phyloP scores from a whole-genome alignment of 169 alveolate species.

The Perkinsus olseni region DNA sequence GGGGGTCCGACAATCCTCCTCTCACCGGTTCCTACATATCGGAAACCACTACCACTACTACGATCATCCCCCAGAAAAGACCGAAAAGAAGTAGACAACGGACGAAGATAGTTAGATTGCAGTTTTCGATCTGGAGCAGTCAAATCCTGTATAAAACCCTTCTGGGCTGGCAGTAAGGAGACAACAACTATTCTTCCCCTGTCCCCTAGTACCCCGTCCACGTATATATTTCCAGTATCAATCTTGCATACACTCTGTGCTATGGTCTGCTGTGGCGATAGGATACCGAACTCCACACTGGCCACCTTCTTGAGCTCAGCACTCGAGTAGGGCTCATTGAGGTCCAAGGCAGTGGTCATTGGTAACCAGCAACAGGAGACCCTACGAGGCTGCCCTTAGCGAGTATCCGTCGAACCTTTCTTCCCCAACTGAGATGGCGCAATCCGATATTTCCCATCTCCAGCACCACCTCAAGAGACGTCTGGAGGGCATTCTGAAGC shows the following conservation, averaged over 20 bases:
- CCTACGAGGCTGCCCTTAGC: neutral
- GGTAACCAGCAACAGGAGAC: neutral
- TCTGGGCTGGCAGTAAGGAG: no score
- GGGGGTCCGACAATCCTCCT: conserved; percentile 78
- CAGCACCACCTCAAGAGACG: no score
- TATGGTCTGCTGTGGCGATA: conserved; percentile 54
- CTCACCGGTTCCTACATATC: neutral
- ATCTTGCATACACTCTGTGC: neutral
- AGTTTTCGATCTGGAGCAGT: no score
- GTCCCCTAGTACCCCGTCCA: neutral
- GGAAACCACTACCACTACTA: no score
- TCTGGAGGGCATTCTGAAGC: no score
- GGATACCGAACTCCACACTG: conserved; percentile 67
- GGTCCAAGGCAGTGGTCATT: conserved; percentile 41
- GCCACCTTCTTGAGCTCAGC: conserved; percentile 68
- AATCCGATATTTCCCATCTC: no score
- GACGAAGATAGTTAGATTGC: no score
- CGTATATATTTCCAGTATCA: neutral
- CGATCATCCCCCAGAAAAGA: no score
- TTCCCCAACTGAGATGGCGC: neutral
- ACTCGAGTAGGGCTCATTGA: conserved; percentile 65
- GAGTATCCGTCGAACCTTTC: no score
- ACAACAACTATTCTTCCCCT: no score
- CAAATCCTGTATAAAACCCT: no score
- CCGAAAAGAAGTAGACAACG: no score